Evolutionary conservation across 2,329 filamentous ascomycete genomes (phyloP), one percentile per base, ranked within the genome.

Genomic region (Epichloe sibirici): DNA sequence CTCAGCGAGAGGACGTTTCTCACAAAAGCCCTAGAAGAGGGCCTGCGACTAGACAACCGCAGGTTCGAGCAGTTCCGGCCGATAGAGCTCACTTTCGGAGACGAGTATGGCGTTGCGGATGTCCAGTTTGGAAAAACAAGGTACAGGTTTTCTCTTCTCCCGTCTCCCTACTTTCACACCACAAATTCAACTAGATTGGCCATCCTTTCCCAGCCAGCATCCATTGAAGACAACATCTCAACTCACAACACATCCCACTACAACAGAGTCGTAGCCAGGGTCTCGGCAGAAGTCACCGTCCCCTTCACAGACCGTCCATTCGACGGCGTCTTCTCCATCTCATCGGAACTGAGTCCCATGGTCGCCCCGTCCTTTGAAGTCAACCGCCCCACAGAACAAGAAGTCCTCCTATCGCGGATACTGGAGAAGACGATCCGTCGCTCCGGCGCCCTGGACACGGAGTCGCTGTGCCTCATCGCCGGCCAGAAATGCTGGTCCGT

Each of bases 351-450:
- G 62, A 89, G 86, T 57, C 89, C 91, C 48, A 94, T 97, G 84
- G 86, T 88, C 31, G 90, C 89, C 46, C 90, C 93, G 13, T 84
- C 87, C 37, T 95, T 95, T 70, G 90, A 96, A 69, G 81, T 86
- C 59, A 88, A 87, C 67, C 81, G 89, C 51, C 86, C 86, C 47
- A 90, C 85, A 57, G 87, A 94, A 61, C 79, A 85, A 52, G 93
- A 97, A 71, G 77, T 90, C 3, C 79, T 95, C 43, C 81, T 97
- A 31, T 90, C 90, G 9, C 84, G 91, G 37, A 79, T 93, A 43
- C 83, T 98, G 21, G 93, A 98, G 68, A 95, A 95, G 71, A 91
- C 93, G 8, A 82, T 97, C 55, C 90, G 93, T 43, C 85, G 93
- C 55, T 95, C 90, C 1, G 86, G 86, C 60, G 91, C 93, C 6